A percentile compares a stretch with the other conserved stretches of the same genome.
phyloP scores from a whole-genome alignment of 2,329 filamentous ascomycete genomes.

The Cladosporium sphaerospermum region DNA sequence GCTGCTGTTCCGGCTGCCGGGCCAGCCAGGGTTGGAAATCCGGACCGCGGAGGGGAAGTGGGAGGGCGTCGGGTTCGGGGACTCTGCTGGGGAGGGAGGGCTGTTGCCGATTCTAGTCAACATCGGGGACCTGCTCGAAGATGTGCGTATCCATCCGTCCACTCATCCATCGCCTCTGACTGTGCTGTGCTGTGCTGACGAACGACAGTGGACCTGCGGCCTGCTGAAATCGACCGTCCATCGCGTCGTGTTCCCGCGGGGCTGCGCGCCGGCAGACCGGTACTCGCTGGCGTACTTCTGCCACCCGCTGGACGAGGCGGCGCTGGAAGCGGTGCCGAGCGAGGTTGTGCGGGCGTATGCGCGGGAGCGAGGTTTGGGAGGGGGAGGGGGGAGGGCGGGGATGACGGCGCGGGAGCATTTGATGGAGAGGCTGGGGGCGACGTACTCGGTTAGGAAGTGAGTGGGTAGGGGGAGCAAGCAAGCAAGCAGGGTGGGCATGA shows the following conservation, averaged over 20 bases:
- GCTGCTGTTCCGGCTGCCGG: conserved; percentile 74
- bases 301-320: conserved; percentile 52
- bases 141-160: conserved; percentile 33
- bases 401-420: conserved; percentile 56
- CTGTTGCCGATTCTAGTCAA: conserved; percentile 59
- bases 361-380: conserved; percentile 23
- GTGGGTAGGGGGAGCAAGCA: not conserved
- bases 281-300: conserved; percentile 59
- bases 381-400: conserved; percentile 35
- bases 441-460: conserved; percentile 42
- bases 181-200: not conserved
- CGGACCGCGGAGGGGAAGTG: conserved; percentile 47
- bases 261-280: conserved; percentile 27
- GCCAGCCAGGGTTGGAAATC: conserved; percentile 83
- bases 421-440: conserved; percentile 50
- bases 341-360: conserved; percentile 37
- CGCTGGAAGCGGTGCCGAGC: conserved; percentile 52
- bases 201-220: conserved; percentile 68
- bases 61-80: conserved; percentile 29
- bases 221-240: conserved; percentile 84
- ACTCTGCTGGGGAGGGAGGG: not conserved
- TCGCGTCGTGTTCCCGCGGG: conserved; percentile 65
- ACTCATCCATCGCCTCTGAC: not conserved
- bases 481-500: not conserved
- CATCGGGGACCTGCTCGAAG: conserved; percentile 66